Percentiles rank a stretch among this genome's conserved stretches.
phyloP scores from a whole-genome alignment of 2,329 filamentous ascomycete species.

The Onygena corvina region DNA sequence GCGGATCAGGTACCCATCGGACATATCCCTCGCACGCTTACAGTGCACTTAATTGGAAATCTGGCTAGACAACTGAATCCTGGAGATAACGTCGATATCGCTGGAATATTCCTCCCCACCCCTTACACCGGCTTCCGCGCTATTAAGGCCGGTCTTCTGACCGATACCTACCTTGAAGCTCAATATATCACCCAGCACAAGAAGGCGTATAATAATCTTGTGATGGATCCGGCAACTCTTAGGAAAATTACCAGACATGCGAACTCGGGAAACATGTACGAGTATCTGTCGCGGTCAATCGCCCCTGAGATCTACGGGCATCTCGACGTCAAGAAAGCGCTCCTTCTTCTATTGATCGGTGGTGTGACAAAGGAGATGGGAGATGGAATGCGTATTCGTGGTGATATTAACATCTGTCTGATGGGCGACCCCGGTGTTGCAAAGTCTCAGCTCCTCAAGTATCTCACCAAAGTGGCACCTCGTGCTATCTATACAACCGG shows the following conservation, averaged over 20 bases:
- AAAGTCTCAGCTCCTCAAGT: conserved; percentile 96
- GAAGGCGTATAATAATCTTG: conserved; percentile 90
- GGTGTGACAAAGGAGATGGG: conserved; percentile 95
- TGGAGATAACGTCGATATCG: conserved; percentile 85
- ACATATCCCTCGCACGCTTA: conserved; percentile 86
- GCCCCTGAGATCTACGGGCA: conserved; percentile 96
- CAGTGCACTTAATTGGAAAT: conserved; percentile 76
- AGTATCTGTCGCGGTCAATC: conserved; percentile 89
- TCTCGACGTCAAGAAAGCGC: conserved; percentile 92
- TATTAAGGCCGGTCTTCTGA: conserved; percentile 88
- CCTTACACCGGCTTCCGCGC: conserved; percentile 99
- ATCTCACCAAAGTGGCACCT: conserved; percentile 95
- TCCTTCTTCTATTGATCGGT: conserved; percentile 87
- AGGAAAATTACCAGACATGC: conserved; percentile 76
- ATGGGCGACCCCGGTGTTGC: conserved; percentile 99
- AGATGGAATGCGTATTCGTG: conserved; percentile 96
- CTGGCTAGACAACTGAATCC: conserved; percentile 80
- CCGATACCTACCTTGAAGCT: conserved; percentile 92
- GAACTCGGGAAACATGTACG: conserved; percentile 82
- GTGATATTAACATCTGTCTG: conserved; percentile 95
- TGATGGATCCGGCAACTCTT: conserved; percentile 66
- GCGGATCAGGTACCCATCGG: conserved; percentile 98
- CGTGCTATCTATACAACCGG: conserved; percentile 78
- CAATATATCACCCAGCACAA: conserved; percentile 93
- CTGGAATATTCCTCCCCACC: conserved; percentile 90